Evolutionary conservation across 2,329 filamentous ascomycete genomes (phyloP).

Genomic region (Delphinella strobiligena): DNA sequence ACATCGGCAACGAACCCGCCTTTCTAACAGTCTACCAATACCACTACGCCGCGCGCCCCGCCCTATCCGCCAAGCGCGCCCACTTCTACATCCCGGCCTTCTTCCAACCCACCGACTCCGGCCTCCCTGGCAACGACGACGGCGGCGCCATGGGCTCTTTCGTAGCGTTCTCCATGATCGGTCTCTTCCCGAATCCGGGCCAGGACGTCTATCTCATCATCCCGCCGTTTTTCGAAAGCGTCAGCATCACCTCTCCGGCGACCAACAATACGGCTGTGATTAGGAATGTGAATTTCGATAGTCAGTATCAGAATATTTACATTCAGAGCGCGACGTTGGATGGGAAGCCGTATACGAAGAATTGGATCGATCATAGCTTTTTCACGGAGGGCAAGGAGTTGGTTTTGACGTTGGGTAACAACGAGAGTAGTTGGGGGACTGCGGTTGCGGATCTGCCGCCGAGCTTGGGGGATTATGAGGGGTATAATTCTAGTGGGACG

Average conservation of each 20-base stretch:
- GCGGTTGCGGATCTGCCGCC: constrained; percentile 28
- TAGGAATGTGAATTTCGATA: constrained; percentile 29
- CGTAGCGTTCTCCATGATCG: constrained; percentile 30
- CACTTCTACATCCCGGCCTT: constrained; percentile 32
- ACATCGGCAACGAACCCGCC: constrained; percentile 35
- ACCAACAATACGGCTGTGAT: constrained; percentile 31
- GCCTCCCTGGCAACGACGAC: constrained; percentile 35
- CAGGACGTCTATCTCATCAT: constrained; percentile 33
- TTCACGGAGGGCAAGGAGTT: constrained; percentile 30
- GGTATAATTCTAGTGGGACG: background rate
- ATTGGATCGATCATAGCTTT: constrained; percentile 33
- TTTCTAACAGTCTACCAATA: constrained; percentile 34
- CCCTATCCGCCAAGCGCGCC: constrained; percentile 26
- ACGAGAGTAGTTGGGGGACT: constrained; percentile 32
- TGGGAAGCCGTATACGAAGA: constrained; percentile 29
- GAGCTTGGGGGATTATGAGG: constrained; percentile 8
- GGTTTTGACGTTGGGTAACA: constrained; percentile 28
- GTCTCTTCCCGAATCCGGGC: constrained; percentile 33
- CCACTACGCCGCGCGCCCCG: constrained; percentile 33
- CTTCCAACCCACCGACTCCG: constrained; percentile 27
- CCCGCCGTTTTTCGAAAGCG: constrained; percentile 31
- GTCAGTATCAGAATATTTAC: constrained; percentile 28
- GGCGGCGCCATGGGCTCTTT: constrained; percentile 34
- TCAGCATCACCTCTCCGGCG: constrained; percentile 25
- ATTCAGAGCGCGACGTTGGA: constrained; percentile 33